A percentile compares a stretch with the other conserved stretches of the same genome.
Conservation (phyloP, 2,329 filamentous ascomycete species). For the Fusarium heterosporum region DNA sequence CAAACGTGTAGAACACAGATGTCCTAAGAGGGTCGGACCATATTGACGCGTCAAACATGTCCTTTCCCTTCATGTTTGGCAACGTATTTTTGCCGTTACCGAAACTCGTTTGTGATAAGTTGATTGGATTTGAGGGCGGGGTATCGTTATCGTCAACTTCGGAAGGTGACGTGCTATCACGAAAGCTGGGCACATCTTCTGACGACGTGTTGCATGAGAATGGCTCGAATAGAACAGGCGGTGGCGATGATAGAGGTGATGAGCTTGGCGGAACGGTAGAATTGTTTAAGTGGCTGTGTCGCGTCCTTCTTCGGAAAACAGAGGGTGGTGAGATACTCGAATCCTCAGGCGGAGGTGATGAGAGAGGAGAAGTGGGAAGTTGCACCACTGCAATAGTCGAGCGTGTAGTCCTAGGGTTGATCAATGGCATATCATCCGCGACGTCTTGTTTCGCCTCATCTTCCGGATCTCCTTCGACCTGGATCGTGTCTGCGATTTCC, state of each 20-base stretch:
- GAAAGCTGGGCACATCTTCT: slow-evolving; percentile 51
- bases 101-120: slow-evolving; percentile 54
- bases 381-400: slow-evolving; percentile 39
- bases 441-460: slow-evolving; percentile 26
- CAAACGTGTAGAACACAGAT: slow-evolving; percentile 78
- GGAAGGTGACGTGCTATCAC: slow-evolving; percentile 56
- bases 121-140: slow-evolving; percentile 55
- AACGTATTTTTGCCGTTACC: slow-evolving; percentile 53
- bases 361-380: slow-evolving; percentile 52
- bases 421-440: slow-evolving; percentile 17
- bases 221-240: slow-evolving; percentile 64
- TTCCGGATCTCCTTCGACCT: slow-evolving; percentile 29
- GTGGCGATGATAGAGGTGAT: slow-evolving; percentile 69
- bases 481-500: slow-evolving; percentile 35
- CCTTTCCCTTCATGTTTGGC: slow-evolving; percentile 75
- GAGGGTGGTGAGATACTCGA: slow-evolving; percentile 46
- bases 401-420: slow-evolving; percentile 37
- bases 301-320: slow-evolving; percentile 38
- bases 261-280: slow-evolving; percentile 54
- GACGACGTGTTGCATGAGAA: slow-evolving; percentile 56
- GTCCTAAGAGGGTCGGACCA: slow-evolving; percentile 76
- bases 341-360: slow-evolving; percentile 54
- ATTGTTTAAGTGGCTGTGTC: slow-evolving; percentile 39
- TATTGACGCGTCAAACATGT: slow-evolving; percentile 77
- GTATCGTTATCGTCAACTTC: slow-evolving; percentile 61